Evolutionary conservation across 2,329 filamentous ascomycete species (phyloP), one percentile per base, ranked within the genome.

Genomic region (Sclerotinia subarctica): DNA sequence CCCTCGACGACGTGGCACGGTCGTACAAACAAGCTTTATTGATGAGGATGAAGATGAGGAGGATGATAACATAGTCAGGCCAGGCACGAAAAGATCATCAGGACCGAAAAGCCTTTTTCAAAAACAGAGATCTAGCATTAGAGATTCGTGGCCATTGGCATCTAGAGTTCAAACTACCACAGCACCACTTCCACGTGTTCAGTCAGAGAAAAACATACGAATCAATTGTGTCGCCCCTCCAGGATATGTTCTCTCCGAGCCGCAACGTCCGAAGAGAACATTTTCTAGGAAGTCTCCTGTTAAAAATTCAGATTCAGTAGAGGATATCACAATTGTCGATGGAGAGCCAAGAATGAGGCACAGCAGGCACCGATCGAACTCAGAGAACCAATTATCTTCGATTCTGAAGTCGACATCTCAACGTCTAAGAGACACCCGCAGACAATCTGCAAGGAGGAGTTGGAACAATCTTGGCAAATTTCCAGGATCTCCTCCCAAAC

Each of bases 121-220:
- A 26, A 69, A 60, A 26, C 70, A 71, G 47, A 69, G 64, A 26
- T 71, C 73, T 2, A 68, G 69, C 19, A 68, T 73, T 17, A 71
- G 73, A 58, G 74, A 75, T n/a, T 76, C 75, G 2, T 76, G 75
- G 75, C 75, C 75, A 21, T 67, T 76, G 24, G 72, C 67, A 5
- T 67, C 71, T 15, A 69, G 65, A 11, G 70, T 70, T 19, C 71
- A 73, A 15, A 57, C 35, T 0, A 44, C 52, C 68, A 42, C 44
- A 56, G 35, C 42, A 71, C 13, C 67, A 3, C 35, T 69, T 21
- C 44, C 56, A 10, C 64, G 51, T 17, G 62, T 72, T n/a, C 66
- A 72, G 35, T 62, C 66, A 5, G 71, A 73, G 54, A 59, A 68
- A 51, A 71, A 70, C 15, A 72, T 74, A 59, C 60, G 64, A 35